Evolutionary conservation across 2,329 filamentous ascomycete species (phyloP), one percentile per base, ranked within the genome.

Genomic region (Stachybotrys echinatus): DNA sequence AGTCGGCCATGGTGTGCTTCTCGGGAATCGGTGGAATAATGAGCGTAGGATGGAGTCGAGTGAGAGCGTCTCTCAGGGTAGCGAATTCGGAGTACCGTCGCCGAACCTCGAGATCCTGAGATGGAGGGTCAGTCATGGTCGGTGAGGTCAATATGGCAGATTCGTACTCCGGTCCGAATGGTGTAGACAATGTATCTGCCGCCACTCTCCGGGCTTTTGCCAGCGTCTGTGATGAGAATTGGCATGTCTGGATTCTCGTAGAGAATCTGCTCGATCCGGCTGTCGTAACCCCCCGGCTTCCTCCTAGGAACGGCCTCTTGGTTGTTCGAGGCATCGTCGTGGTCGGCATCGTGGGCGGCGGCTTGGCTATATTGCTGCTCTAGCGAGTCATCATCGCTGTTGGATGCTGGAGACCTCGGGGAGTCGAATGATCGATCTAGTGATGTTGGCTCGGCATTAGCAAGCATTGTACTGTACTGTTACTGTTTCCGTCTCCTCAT

Each of bases 1-100:
- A 99, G 68, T 99, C 94, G 53, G 92, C 92, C 87, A 99, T 95
- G 43, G 91, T 94, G 69, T 99, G 94, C 70, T 99, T 99, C 72
- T 99, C 95, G 20, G 94, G 94, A 61, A 99, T 99, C 3, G 94
- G 94, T 7, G 94, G 95, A 48, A 99, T 88, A 61, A 99, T 88
- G 40, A 99, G 79, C 0, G 94, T 99, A 7, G 95, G 94, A 65
- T 99, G 95, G 54, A 99, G 80, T 59, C 88, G 88, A 44, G 92
- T 91, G 23, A 99, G 80, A 3, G 92, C 92, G 61, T 91, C 86
- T 61, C 94, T 83, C 50, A 99, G 74, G 17, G 92, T 96, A 34
- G 89, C 88, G 63, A 99, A 99, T 68, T 99, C 94, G 1, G 94
- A 99, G 70, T 99, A 99, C 61, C 94, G 83, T 61, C 94, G 83